Evolutionary conservation across 495 filamentous ascomycete genomes (phyloP).

Genomic region (Antarctomyces pellizariae): DNA sequence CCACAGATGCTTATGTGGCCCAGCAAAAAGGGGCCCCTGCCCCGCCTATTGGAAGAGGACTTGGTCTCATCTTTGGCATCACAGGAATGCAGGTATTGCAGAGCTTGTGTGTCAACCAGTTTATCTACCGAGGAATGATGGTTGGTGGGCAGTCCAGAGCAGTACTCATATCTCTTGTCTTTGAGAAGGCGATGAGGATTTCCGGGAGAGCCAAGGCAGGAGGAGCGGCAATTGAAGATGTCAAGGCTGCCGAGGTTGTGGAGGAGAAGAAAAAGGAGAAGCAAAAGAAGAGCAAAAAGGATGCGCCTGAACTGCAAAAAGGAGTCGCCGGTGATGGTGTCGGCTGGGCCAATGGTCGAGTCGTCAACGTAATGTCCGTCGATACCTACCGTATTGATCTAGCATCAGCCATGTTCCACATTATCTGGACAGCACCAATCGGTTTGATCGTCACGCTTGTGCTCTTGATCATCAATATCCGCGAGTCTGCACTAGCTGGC

Average conservation of each 20-base stretch:
- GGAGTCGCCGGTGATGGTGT: slow-evolving; percentile 38
- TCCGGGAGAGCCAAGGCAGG: slow-evolving; percentile 60
- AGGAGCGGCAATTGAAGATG: slow-evolving; percentile 15
- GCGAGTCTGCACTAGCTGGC: slow-evolving; percentile 70
- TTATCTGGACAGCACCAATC: slow-evolving; percentile 70
- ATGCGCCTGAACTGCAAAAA: slow-evolving; percentile 15
- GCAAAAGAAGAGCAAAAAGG: slow-evolving; percentile 19
- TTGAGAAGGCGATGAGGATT: slow-evolving; percentile 63
- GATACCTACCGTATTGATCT: slow-evolving; percentile 81
- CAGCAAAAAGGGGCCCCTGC: slow-evolving; percentile 19
- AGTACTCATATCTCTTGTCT: slow-evolving; percentile 50
- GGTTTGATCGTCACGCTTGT: slow-evolving; percentile 53
- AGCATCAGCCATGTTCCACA: slow-evolving; percentile 67
- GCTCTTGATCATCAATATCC: slow-evolving; percentile 61
- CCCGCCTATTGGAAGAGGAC: slow-evolving; percentile 38
- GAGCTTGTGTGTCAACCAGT: slow-evolving; percentile 54
- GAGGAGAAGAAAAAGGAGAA: slow-evolving; percentile 13
- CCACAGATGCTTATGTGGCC: slow-evolving; percentile 39
- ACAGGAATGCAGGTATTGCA: slow-evolving; percentile 51
- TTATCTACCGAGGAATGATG: slow-evolving; percentile 61
- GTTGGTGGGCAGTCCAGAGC: slow-evolving; percentile 55
- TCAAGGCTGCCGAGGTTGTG: slow-evolving; percentile 23
- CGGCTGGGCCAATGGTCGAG: slow-evolving; percentile 78
- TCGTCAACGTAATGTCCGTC: slow-evolving; percentile 80
- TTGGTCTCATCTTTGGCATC: slow-evolving; percentile 57